A percentile compares a stretch with the other conserved stretches of the same genome.
These are phyloP conservation scores for Dioscorea zingiberensis DNA, from an alignment of 106 monocot genomes.

Conservation along the genomic window DNA sequence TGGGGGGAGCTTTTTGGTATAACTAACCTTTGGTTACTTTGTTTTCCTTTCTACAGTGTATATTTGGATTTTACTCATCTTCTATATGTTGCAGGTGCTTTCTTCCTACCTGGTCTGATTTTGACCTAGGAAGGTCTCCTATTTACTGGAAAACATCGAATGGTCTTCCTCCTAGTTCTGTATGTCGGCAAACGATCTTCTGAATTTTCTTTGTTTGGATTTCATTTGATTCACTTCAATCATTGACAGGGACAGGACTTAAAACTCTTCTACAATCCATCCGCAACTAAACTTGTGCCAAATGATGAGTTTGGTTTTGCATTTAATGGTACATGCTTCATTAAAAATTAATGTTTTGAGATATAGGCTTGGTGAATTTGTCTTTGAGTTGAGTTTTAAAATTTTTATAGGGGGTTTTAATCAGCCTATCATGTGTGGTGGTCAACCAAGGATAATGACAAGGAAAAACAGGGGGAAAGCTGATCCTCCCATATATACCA, in stretches of 20 bases:
- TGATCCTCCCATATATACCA: conserved; percentile 73
- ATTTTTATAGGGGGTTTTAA: conserved; percentile 70
- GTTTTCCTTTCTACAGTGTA: background rate
- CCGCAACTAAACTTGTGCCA: conserved; percentile 49
- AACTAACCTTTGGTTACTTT: too few relatives aligned
- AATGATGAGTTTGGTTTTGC: conserved; percentile 75
- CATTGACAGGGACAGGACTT: conserved; percentile 62
- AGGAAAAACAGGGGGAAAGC: conserved; percentile 67
- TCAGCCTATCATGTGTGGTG: conserved; percentile 93
- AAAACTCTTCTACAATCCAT: conserved; percentile 84
- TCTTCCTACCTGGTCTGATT: conserved; percentile 84
- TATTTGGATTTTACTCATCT: background rate
- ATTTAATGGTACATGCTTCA: conserved; percentile 55
- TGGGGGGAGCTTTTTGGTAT: background rate
- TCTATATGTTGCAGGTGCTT: conserved; percentile 28
- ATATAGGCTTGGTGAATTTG: background rate
- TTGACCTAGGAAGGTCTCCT: conserved; percentile 79
- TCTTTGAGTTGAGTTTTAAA: background rate
- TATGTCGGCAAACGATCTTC: conserved; percentile 21
- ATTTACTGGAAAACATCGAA: conserved; percentile 88
- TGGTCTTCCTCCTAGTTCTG: conserved; percentile 82
- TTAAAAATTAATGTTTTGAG: background rate
- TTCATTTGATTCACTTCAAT: background rate
- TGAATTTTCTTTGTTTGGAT: background rate
- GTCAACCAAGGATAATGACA: conserved; percentile 81